Evolutionary conservation across 345 rosid species (phyloP), one percentile per base, ranked within the genome.

Genomic region (Rhizophora apiculata): DNA sequence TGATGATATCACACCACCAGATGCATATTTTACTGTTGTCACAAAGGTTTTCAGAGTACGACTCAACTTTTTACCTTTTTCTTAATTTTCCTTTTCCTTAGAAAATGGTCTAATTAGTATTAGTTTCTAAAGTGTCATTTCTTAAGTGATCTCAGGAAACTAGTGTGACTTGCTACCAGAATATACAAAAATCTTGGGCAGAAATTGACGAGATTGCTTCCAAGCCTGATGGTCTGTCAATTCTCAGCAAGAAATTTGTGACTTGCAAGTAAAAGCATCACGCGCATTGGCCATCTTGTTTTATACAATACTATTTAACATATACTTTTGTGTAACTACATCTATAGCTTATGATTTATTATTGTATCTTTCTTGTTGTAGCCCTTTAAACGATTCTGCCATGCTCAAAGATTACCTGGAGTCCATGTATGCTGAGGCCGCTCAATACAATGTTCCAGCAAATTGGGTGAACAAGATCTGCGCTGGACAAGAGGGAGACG

Each of bases 201-300:
- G 83, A 71, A 64, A 87, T 93, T 32, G 83, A 86, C 21, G 70
- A 68, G 68, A 59, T 86, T 62, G 92, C 93, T 60, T 75, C 87
- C 5, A 30, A 72, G 60, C 75, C 79, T 1, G 49, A 71, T 20
- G 96, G 96, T 55, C 86, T 85, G 5, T 70, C 78, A 3, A 49
- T 73, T 31, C 88, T 93, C 24, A 70, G 89, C 82, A 43, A 74
- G 55, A 86, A 62, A 71, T 92, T 92, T 84, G 83, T 77, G 70
- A 87, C 89, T 68, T 92, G 98, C 89, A 13, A 59, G 88, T 85
- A 79, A 63, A n/a, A 5, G 48, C 43, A n/a, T 6, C 5, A 30
- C 10, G 6, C 2, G 5, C 13, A 13, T 21, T 55, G 16, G 60
- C 60, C 4, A 22, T 55, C 60, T 30, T 21, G 13, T 21, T 18